These are phyloP conservation scores for Jamesozyma hellenica DNA, from an alignment of 805 yeast genomes.

Conservation along the genomic window DNA sequence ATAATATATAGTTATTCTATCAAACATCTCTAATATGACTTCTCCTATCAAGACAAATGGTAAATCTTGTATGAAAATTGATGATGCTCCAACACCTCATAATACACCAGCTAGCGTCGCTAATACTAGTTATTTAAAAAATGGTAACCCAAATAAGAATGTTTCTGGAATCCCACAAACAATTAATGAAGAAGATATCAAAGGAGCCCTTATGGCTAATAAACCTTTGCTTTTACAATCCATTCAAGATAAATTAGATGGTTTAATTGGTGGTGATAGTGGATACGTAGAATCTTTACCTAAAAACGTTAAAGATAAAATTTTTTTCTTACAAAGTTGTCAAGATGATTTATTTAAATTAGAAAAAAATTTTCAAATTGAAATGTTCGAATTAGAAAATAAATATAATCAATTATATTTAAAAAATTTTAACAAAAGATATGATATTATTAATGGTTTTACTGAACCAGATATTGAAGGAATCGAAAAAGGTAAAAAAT, in stretches of 20 bases:
- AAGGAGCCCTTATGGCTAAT: constrained; percentile 43
- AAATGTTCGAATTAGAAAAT: constrained; percentile 76
- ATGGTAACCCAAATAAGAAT: constrained; percentile 35
- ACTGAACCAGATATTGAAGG: constrained; percentile 72
- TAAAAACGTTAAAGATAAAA: constrained; percentile 58
- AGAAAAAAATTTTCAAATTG: constrained; percentile 87
- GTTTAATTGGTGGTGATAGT: constrained; percentile 73
- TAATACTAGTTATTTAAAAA: constrained; percentile 53
- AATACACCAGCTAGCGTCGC: constrained; percentile 90
- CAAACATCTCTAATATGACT: constrained; percentile 56
- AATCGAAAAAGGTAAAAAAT: constrained; percentile 64
- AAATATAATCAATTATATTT: constrained; percentile 60
- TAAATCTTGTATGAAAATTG: constrained; percentile 50
- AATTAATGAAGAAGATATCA: constrained; percentile 54
- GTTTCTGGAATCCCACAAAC: constrained; percentile 43
- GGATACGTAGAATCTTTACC: constrained; percentile 80
- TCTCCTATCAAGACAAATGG: constrained; percentile 70
- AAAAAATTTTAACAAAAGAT: constrained; percentile 69
- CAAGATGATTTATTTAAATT: constrained; percentile 71
- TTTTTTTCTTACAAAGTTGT: constrained; percentile 70
- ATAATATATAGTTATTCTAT: no score
- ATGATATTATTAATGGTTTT: constrained; percentile 59
- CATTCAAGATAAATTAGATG: constrained; percentile 82
- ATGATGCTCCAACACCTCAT: constrained; percentile 96
- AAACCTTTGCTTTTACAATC: constrained; percentile 76